Evolutionary conservation across 2,329 filamentous ascomycete genomes (phyloP), one percentile per base, ranked within the genome.

Genomic region (Shiraia sp.): DNA sequence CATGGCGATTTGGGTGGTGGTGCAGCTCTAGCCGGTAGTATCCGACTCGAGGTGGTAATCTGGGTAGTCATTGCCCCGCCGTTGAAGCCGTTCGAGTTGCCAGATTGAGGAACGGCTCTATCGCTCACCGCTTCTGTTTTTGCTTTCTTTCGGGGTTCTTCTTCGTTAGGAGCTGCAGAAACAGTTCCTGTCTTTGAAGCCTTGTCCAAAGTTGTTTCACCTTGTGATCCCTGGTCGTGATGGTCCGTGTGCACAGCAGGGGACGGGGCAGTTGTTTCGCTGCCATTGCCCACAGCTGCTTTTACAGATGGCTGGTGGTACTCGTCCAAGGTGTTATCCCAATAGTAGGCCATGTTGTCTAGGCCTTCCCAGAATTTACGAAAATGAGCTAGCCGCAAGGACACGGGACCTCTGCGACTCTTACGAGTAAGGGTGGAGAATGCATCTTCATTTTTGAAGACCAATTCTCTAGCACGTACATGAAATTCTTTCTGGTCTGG

Each of bases 321-420:
- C 22, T 81, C 65, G 51, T 85, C 82, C 33, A 78, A 58, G 44
- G 76, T 81, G 27, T 71, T 72, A 56, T 85, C 82, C 81, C 82
- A 85, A 56, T 82, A 85, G 49, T 80, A 78, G 12, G 79, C 72
- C 74, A 85, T 74, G 25, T 74, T 75, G 50, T 83, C 79, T 37
- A 85, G 68, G 2, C 74, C 76, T 36, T 75, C 73, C 76, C 78
- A 85, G 62, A 85, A 85, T 41, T 79, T 81, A 37, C 81, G 72
- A 44, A 79, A 75, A 50, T 82, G 77, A 1, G 77, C 75, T 31
- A 85, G 55, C 12, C 77, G 73, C 4, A 79, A 70, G 13, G 75
- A 73, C 39, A 71, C 64, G 10, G 71, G 71, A 4, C 73, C 73
- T 19, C 73, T 69, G 16, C 66, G 68, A 10, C 73, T 72, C 34